Conservation (phyloP, 305 asterid species). For the Withania somnifera region DNA sequence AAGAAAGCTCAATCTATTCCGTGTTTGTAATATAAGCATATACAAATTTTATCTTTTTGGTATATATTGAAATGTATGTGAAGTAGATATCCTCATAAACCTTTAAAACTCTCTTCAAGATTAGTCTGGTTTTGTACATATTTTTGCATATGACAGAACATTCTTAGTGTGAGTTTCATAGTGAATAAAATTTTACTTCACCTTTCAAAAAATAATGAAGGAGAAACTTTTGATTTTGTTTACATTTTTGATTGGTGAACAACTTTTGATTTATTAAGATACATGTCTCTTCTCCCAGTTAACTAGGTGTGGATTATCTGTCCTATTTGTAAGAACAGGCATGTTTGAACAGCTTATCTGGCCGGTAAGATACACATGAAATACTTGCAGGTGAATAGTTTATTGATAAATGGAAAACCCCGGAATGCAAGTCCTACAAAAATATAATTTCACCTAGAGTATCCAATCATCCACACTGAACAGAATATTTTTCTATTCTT, state of each 20-base stretch:
- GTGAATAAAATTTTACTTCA: not conserved
- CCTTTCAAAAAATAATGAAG: not conserved
- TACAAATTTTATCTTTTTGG: not conserved
- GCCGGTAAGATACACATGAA: not conserved
- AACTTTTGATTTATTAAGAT: not conserved
- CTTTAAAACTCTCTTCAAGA: not conserved
- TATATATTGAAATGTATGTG: not conserved
- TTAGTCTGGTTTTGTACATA: not conserved
- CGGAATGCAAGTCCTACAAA: not conserved
- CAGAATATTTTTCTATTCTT: not conserved
- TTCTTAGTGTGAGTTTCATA: not conserved
- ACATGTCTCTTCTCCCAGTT: not conserved
- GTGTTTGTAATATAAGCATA: not conserved
- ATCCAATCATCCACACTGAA: not conserved
- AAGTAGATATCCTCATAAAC: not conserved
- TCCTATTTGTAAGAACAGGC: not conserved
- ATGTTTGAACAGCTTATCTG: not conserved
- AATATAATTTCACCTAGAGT: not conserved
- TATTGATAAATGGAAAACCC: not conserved
- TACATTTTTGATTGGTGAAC: not conserved
- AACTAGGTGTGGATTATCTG: not conserved
- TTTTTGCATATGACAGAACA: not conserved
- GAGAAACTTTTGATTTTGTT: not conserved
- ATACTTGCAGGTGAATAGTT: not conserved
- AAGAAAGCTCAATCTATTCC: not conserved